Conservation (phyloP, 345 rosid species). For the Mercurialis annua region DNA sequence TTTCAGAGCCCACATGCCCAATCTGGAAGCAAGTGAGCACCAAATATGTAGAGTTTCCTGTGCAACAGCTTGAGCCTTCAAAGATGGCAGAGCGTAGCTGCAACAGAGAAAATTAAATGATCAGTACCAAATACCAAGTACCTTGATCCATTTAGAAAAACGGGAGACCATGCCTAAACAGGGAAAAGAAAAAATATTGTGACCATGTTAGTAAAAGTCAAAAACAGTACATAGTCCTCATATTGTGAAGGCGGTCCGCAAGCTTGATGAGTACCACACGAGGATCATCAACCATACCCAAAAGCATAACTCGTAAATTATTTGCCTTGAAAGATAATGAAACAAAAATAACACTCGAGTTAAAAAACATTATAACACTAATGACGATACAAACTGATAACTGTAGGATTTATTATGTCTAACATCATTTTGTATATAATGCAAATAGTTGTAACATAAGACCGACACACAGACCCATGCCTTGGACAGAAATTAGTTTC, state of each 20-base stretch:
- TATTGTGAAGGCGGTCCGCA: constrained; percentile 78
- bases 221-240: constrained; percentile 67
- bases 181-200: not conserved
- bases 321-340: constrained; percentile 42
- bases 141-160: not conserved
- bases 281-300: constrained; percentile 84
- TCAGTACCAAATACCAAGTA: too few species aligned
- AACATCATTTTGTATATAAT: not conserved
- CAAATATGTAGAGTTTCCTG: constrained; percentile 66
- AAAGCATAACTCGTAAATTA: constrained; percentile 61
- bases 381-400: not conserved
- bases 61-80: constrained; percentile 72
- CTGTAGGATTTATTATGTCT: too few species aligned
- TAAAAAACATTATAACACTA: constrained; percentile 13
- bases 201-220: constrained; percentile 4
- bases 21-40: constrained; percentile 79
- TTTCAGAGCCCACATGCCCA: constrained; percentile 76
- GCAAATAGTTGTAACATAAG: too few species aligned
- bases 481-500: too few species aligned
- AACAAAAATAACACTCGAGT: constrained; percentile 5
- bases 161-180: not conserved
- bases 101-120: constrained; percentile 9
- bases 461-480: too few species aligned
- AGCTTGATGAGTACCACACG: constrained; percentile 79
- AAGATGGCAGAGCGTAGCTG: constrained; percentile 58